Evolutionary conservation across 108 stramenopile species (phyloP), one percentile per base, ranked within the genome.

Genomic region (Pinguiococcus pyrenoidosus): DNA sequence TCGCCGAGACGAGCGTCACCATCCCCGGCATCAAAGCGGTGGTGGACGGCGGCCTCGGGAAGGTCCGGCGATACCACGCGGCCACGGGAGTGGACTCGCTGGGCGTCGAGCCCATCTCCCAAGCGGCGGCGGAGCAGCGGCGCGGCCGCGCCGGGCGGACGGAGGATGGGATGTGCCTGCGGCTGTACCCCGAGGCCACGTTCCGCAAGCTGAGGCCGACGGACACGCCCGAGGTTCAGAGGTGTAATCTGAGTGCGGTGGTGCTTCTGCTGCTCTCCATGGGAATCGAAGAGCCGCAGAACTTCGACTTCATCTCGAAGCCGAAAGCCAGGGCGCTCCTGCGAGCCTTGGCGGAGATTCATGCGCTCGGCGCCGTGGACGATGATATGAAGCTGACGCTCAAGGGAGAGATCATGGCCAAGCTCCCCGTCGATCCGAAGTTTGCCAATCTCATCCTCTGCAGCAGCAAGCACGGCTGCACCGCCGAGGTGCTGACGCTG

Each of bases 1-100:
- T 93, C 27, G 85, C 85, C 0, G 89, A 91, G 69, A 90, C 89
- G 4, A 81, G 79, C 37, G 79, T 97, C 37, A 99, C 97, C 16
- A 89, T 99, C 59, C 80, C 83, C 24, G 68, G 68, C 24, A 60
- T 69, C 17, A 44, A 54, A 4, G 56, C 54, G 29, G 68, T 69
- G 12, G 65, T 69, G 20, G 93, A 92, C 74, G 22, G 28, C n/a
- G 66, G 69, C 17, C 36, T 36, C 26, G 56, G 55, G 29, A 68
- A 70, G 61, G 30, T 53, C 1, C 51, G 53, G 17, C 22, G 29
- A 8, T 37, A 57, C 24, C 45, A 60, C 72, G 42, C 76, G 68
- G 7, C 68, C 65, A 37, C 84, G 76, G 21, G 73, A 69, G 17
- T 81, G 21, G 62, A 78, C 18, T 74, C 61, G n/a, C 70, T 90